phyloP scores from a whole-genome alignment of 805 yeast species.

The Saccharomyces jurei region DNA sequence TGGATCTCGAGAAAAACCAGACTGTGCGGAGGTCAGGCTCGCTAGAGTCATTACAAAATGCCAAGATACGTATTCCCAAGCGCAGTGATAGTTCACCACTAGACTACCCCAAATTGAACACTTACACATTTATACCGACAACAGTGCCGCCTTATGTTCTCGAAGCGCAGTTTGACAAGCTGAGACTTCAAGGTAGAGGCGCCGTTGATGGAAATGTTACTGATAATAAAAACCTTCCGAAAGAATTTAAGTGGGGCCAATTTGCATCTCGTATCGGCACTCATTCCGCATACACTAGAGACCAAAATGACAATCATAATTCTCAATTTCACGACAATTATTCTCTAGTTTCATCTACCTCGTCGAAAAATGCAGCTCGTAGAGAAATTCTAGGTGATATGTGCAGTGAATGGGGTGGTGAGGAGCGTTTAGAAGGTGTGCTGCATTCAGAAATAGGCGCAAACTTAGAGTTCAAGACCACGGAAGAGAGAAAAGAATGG shows the following conservation, averaged over 20 bases:
- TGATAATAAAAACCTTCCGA: slow-evolving; percentile 7
- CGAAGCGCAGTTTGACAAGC: slow-evolving; percentile 33
- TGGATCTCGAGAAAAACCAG: background rate
- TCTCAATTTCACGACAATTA: background rate
- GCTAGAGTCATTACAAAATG: background rate
- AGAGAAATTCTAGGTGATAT: slow-evolving; percentile 33
- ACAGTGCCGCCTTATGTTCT: slow-evolving; percentile 61
- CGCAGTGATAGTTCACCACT: background rate
- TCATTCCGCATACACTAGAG: slow-evolving; percentile 20
- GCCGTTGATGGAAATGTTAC: slow-evolving; percentile 23
- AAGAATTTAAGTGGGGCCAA: slow-evolving; percentile 37
- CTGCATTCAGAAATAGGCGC: slow-evolving; percentile 30
- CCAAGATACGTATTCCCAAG: background rate
- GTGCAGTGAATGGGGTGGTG: slow-evolving; percentile 65
- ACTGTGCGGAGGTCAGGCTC: background rate
- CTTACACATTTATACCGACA: slow-evolving; percentile 33
- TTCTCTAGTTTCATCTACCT: background rate
- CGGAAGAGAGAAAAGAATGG: slow-evolving; percentile 28
- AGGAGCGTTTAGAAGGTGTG: slow-evolving; percentile 47
- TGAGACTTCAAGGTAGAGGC: slow-evolving; percentile 9
- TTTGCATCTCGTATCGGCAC: slow-evolving; percentile 35
- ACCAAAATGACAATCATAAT: slow-evolving; percentile 1
- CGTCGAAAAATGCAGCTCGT: slow-evolving; percentile 9
- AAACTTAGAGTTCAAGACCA: slow-evolving; percentile 21
- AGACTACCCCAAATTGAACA: slow-evolving; percentile 13